Base-by-base conservation (phyloP, 1,284 basidiomycete genomes). In the Cutaneotrichosporon sp. region DNA sequence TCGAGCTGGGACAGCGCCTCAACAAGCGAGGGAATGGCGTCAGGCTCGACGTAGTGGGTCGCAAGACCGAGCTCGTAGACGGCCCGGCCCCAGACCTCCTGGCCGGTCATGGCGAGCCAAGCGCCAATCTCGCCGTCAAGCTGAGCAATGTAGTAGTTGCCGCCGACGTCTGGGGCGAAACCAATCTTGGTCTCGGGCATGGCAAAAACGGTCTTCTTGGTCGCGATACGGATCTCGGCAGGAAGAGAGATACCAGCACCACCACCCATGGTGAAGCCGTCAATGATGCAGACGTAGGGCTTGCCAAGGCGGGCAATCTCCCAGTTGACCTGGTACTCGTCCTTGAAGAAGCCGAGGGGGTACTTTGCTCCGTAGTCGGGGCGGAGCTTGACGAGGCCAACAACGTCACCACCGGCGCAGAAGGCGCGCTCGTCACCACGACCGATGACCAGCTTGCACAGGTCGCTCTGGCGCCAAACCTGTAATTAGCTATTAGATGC, bases 141-240 rank as follows among this genome's bases (percentile, higher is more conserved):
- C 70, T 89, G 86, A 32, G 93, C 88, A 60, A 99, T 84, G 81
- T 93, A 94, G 81, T 89, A 90, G 71, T 87, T 94, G 50, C 90
- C 90, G 42, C 97, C 97, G 57, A 99, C 96, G 67, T 81, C 80
- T 18, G 80, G 80, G 6, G 79, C 68, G 64, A 82, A 82, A 21
- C 82, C 93, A 69, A 96, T 95, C 76, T 91, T 92, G 26, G 91
- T 91, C 82, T 97, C 94, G 40, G 97, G 97, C 96, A 99, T 99
- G n/a, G 94, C 90, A 76, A 95, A 91, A 0, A 86, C 68, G 0
- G 96, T 97, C 52, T 90, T 90, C 79, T 97, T 93, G 4, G 97
- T 98, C 4, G 95, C 95, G 64, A 99, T 86, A 67, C 97, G 86
- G 81, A 99, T 93, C 0, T 89, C 86, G 5, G 94, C 95, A 68